Conservation (phyloP, 2,329 filamentous ascomycete genomes). For the Aspergillus puulaauensis region DNA sequence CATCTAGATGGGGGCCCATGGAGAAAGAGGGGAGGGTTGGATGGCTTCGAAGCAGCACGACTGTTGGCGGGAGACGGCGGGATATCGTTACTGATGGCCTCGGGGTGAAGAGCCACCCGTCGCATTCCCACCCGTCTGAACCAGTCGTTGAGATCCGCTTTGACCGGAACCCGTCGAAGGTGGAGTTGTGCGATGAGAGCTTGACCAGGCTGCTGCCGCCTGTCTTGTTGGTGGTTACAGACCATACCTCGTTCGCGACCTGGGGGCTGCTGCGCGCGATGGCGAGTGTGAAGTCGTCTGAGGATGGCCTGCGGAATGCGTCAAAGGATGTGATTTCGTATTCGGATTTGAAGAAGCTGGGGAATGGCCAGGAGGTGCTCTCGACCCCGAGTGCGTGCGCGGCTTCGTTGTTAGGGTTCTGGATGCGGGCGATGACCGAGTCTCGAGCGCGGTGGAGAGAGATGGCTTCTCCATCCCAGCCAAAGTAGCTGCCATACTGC, state of each 20-base stretch:
- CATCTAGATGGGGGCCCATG: not conserved
- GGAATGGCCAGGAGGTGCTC: not conserved
- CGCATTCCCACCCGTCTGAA: slow-evolving; percentile 4
- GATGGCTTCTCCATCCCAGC: not conserved
- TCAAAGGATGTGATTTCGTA: slow-evolving; percentile 6
- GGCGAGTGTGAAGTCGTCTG: slow-evolving; percentile 3
- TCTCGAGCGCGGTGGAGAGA: not conserved
- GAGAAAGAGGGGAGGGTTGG: not conserved
- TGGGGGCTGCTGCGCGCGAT: not conserved
- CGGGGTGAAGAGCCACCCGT: slow-evolving; percentile 5
- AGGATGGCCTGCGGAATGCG: not conserved
- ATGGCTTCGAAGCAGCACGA: not conserved
- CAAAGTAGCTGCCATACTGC: slow-evolving; percentile 8
- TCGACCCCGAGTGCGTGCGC: not conserved
- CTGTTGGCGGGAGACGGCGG: not conserved
- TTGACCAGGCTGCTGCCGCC: not conserved
- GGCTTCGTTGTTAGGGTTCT: not conserved
- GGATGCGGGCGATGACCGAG: not conserved
- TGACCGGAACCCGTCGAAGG: slow-evolving; percentile 3
- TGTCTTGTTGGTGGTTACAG: not conserved
- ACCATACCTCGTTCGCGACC: slow-evolving; percentile 2
- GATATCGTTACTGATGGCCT: not conserved
- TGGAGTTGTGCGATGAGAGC: slow-evolving; percentile 6
- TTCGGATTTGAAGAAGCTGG: slow-evolving; percentile 1
- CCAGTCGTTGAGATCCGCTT: not conserved